Conservation (phyloP, 108 stramenopile species). For the Aureococcus anophagefferens region DNA sequence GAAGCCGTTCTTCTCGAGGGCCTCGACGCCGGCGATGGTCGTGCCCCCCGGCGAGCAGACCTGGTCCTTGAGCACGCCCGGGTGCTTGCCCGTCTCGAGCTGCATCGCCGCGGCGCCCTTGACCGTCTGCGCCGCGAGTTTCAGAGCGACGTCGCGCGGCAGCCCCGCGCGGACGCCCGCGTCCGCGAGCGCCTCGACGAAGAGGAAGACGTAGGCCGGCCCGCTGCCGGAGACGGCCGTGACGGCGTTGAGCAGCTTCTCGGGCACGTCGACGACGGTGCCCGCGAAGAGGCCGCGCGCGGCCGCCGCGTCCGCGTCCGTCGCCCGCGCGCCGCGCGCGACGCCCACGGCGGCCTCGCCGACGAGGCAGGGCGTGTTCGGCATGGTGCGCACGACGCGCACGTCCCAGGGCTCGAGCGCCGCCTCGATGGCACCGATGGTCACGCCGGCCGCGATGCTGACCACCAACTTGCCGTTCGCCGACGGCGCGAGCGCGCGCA, state of each 20-base stretch:
- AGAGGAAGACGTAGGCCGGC: conserved; percentile 84
- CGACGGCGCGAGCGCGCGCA: conserved; percentile 12
- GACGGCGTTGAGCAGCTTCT: conserved; percentile 70
- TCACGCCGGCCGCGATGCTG: conserved; percentile 78
- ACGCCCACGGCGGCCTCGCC: conserved; percentile 73
- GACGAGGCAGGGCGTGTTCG: conserved; percentile 85
- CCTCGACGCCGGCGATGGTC: conserved; percentile 84
- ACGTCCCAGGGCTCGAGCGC: conserved; percentile 35
- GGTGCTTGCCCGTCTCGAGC: conserved; percentile 73
- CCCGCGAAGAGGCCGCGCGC: conserved; percentile 70
- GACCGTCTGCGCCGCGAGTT: conserved; percentile 86
- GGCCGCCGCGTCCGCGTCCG: conserved; percentile 52
- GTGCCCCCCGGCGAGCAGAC: conserved; percentile 86
- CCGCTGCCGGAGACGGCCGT: conserved; percentile 88
- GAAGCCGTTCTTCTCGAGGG: conserved; percentile 59
- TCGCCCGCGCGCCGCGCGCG: conserved; percentile 56
- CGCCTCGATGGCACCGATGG: conserved; percentile 49
- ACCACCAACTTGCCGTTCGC: conserved; percentile 43
- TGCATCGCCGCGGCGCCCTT: conserved; percentile 94
- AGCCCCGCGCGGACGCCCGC: conserved; percentile 85
- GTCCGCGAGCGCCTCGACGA: conserved; percentile 93
- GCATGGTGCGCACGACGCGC: conserved; percentile 82
- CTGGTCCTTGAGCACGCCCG: conserved; percentile 76
- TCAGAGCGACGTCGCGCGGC: conserved; percentile 64
- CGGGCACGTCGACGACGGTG: conserved; percentile 60